Evolutionary conservation across 2,329 filamentous ascomycete species (phyloP), one percentile per base, ranked within the genome.

Genomic region (Neopestalotiopsis clavispora): DNA sequence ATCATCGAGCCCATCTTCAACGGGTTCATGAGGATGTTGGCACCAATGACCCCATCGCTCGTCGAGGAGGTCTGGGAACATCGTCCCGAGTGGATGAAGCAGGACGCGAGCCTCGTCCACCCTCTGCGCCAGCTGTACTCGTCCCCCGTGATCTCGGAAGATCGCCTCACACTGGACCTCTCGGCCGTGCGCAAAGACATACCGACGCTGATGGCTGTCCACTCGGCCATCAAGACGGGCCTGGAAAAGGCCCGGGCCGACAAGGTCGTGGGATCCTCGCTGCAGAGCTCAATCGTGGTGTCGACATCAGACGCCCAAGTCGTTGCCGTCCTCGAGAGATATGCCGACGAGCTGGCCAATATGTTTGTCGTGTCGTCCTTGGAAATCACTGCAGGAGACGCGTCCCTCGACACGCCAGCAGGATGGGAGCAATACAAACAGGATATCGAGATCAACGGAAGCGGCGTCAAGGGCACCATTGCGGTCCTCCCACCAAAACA

Each of bases 11-110:
- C 87, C 34, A 88, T 98, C 67, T 90, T 95, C 70, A 82, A 89
- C 5, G 90, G 94, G 45, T 84, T 98, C 20, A 83, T 95, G 70
- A 87, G 91, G 67, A 94, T 97, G 86, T 84, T 98, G 38, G 91
- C 89, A 2, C 94, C 95, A 1, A 87, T 97, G 67, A 92, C 91
- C 10, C 95, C 95, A 0, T 79, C 95, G 52, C 86, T 98, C 4
- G 92, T 98, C 0, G 93, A 97, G 77, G 95, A 98, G 81, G 91
- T 92, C 1, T 97, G 94, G 94, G 90, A 91, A 67, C 89, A 94
- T 79, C 87, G 91, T 3, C 93, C 95, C 0, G 80, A 83, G 10
- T 87, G 85, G 79, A 87, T 96, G 79, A 86, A 86, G 65, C 77
- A 84, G 28, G 82, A 85, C 52, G 75, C 67, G 80, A 84, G 75